Evolutionary conservation across 164 flowering plant species (phyloP), one percentile per base, ranked within the genome.

Genomic region (Houttuynia cordata): DNA sequence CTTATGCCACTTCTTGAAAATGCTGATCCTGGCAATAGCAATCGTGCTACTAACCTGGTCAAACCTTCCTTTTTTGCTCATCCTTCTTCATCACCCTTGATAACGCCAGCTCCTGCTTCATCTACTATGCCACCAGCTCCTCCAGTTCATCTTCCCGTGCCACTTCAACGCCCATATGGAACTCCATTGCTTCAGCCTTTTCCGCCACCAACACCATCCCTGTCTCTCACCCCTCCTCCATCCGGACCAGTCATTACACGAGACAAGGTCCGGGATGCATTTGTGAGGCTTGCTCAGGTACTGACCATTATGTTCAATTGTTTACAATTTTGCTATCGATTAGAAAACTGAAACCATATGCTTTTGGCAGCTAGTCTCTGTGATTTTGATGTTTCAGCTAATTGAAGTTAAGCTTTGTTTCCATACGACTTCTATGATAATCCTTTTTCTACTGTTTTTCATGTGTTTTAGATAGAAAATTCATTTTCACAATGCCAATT

Each of bases 121-220:
- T 78, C 90, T 57, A 71, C 88, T 54, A 58, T 65, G 51, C 90
- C 90, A 9, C 72, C 82, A 68, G 81, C 88, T 60, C 82, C 87
- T 63, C 83, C 88, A 39, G 80, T 81, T 25, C 83, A 76, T 45
- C 79, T 84, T 70, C 79, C 84, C 8, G 64, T 67, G 53, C 78
- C 64, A 73, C 65, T 79, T 25, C 97, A 83, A 23, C 89, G 81
- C 49, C 82, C 83, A 4, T 81, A 83, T 78, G 94, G 97, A 56
- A 60, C 87, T 60, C 94, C 97, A 7, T 22, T 87, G 76, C 94
- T 85, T 54, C 97, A 86, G 64, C 91, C 97, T 52, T 85, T 87
- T 68, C 96, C 96, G 47, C 96, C 96, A 53, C 96, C 96, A 17
- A 73, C 77, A 24, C 97, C 97, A 7, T 83, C 97, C 56, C 82